A percentile compares a stretch with the other conserved stretches of the same genome.
phyloP scores from a whole-genome alignment of 1,284 basidiomycete species.

The Marasmius tenuissimus region DNA sequence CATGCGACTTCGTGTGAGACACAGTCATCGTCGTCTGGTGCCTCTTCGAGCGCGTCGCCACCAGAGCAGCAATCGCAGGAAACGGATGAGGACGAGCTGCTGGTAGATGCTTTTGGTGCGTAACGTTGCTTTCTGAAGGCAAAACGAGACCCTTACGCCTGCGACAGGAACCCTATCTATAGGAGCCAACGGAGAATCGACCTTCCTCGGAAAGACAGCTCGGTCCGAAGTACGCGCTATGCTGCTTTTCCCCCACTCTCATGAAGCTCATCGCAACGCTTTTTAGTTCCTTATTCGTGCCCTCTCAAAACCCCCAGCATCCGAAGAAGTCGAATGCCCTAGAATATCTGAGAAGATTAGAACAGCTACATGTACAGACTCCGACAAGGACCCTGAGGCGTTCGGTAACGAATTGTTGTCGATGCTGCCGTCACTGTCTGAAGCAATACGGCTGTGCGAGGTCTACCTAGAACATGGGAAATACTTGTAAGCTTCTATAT shows the following conservation, averaged over 20 bases:
- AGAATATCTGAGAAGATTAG: constrained; percentile 28
- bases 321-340: constrained; percentile 20
- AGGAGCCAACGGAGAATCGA: constrained; percentile 51
- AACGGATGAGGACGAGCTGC: constrained; percentile 40
- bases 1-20: not conserved
- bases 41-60: not conserved
- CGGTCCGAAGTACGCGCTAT: constrained; percentile 52
- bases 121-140: not conserved
- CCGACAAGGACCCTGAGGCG: constrained; percentile 25
- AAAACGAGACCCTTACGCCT: not conserved
- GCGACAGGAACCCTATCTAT: constrained; percentile 54
- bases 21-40: not conserved
- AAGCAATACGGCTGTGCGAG: constrained; percentile 54
- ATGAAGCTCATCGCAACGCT: not conserved
- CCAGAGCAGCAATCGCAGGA: constrained; percentile 1
- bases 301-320: constrained; percentile 19
- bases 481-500: constrained; percentile 39
- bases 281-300: constrained; percentile 13
- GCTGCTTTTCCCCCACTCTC: not conserved
- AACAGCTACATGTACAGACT: not conserved
- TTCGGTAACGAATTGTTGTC: constrained; percentile 39
- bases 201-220: constrained; percentile 62
- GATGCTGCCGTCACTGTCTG: constrained; percentile 48
- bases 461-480: constrained; percentile 54
- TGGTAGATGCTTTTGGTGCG: constrained; percentile 60